Evolutionary conservation across 2,329 filamentous ascomycete genomes (phyloP), one percentile per base, ranked within the genome.

Genomic region (Plenodomus tracheiphilus): DNA sequence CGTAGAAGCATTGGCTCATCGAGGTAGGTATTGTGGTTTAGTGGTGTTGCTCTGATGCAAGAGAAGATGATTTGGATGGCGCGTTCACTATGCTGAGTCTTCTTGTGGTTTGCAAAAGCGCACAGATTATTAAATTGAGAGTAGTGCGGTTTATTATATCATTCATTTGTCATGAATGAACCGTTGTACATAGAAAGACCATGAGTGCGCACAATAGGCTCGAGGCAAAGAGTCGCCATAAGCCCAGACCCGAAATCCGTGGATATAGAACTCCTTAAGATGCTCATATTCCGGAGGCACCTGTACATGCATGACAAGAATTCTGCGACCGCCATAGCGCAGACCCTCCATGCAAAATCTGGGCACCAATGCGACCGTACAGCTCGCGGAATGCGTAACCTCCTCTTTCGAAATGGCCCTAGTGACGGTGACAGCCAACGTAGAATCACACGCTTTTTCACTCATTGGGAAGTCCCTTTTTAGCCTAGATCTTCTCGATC

Each of bases 401-500:
- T 15, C 4, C 28, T 32, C 22, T 32, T 32, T 32, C 28, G 28
- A 32, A 32, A 8, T 32, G 8, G 11, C 28, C 9, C 15, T 11
- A 32, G 15, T 11, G 9, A 10, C 13, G 28, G 11, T 11, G 13
- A 11, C 28, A 32, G 6, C 6, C 28, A 32, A 32, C 22, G 15
- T 15, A 32, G 9, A 32, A 10, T 32, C 13, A 11, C 15, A 4
- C 4, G 28, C 4, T 15, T 15, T n/a, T 7, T 11, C 15, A 32
- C 28, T 32, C 28, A 15, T 10, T 32, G 28, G 11, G 15, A 32
- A 11, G 28, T 4, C 28, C 13, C 11, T 10, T 4, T 4, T 4
- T 4, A 11, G 28, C 21, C n/a, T 37, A 21, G 18, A 28, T 41
- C 44, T 53, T 53, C 16, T 40, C 41, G 32, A 68, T 51, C 21